A percentile compares a stretch with the other conserved stretches of the same genome.
Evolutionary conservation across 805 yeast genomes (phyloP).

Genomic region (Hanseniaspora hatyaiensis): DNA sequence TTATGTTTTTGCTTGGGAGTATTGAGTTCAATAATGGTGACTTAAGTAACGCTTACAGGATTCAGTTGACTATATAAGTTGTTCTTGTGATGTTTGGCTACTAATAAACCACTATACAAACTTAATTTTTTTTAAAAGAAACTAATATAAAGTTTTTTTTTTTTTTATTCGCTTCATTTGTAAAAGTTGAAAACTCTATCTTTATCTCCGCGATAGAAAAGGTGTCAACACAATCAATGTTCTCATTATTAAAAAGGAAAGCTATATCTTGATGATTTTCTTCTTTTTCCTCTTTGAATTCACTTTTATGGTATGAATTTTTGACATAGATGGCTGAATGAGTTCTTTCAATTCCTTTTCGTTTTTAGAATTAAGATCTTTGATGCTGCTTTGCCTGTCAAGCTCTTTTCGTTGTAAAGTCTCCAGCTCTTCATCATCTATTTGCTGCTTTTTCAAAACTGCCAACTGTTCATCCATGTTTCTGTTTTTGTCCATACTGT

Average conservation of each 20-base stretch:
- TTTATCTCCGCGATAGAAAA: background rate
- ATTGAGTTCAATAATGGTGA: too few relatives aligned
- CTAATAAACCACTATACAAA: too few relatives aligned
- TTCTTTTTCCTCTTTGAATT: conserved; percentile 5
- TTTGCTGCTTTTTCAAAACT: conserved; percentile 3
- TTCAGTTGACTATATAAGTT: too few relatives aligned
- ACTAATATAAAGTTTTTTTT: too few relatives aligned
- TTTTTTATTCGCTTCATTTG: background rate
- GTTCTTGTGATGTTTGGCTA: too few relatives aligned
- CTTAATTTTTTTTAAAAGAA: too few relatives aligned
- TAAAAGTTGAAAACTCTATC: background rate
- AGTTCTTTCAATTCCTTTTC: background rate
- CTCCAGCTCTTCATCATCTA: conserved; percentile 12
- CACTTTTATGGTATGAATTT: background rate
- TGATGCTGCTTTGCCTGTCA: background rate
- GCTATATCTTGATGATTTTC: conserved; percentile 1
- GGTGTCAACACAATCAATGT: too few relatives aligned
- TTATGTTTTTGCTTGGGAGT: too few relatives aligned
- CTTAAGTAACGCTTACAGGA: too few relatives aligned
- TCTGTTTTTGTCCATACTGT: background rate
- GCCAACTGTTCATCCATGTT: conserved; percentile 2
- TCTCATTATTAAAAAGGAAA: too few relatives aligned
- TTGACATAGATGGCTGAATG: background rate
- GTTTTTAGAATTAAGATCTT: background rate
- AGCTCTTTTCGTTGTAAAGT: background rate